Evolutionary conservation across 2,329 filamentous ascomycete genomes (phyloP), one percentile per base, ranked within the genome.

Genomic region (Ceratocystis ficicola): DNA sequence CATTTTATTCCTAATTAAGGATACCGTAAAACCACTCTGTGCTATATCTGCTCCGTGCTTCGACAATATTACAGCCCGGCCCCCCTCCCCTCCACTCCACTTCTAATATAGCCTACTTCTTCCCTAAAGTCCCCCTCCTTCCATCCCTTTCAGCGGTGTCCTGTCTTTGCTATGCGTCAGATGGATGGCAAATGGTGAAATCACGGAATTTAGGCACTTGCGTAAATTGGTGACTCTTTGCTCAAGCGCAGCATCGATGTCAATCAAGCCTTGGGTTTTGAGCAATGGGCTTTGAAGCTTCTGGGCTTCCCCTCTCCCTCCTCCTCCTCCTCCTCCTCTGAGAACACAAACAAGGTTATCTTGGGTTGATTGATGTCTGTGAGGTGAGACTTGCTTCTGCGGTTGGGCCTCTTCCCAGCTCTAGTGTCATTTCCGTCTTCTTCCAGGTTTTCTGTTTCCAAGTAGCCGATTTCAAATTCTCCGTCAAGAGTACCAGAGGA

Each of bases 391-490:
- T 52, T 22, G 22, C 22, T 52, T 41, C 8, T 50, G 46, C 48
- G 20, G 48, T 52, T 52, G 25, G 48, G 15, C 48, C 22, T 25
- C n/a, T 22, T 48, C 17, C 46, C 50, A 28, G 52, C 1, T 17
- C 32, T 59, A 1, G 55, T 59, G 36, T 36, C 28, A 59, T 59
- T 36, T 3, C 36, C n/a, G 5, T 5, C 17, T 30, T 59, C 30
- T 59, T 59, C 55, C 25, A 8, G 1, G 17, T 52, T 52, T n/a
- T 17, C 12, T 57, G 52, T 57, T 57, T 57, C 52, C 17, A 32
- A 30, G 55, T 32, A 59, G 17, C 25, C 55, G 55, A 59, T n/a
- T 59, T 59, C 55, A 59, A 59, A 59, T 59, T 59, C 55, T 32
- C 55, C 50, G 20, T 55, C 12, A 1, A 22, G 17, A 12, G 12